Conservation (phyloP, 495 filamentous ascomycete species). For the Talaromyces liani region DNA sequence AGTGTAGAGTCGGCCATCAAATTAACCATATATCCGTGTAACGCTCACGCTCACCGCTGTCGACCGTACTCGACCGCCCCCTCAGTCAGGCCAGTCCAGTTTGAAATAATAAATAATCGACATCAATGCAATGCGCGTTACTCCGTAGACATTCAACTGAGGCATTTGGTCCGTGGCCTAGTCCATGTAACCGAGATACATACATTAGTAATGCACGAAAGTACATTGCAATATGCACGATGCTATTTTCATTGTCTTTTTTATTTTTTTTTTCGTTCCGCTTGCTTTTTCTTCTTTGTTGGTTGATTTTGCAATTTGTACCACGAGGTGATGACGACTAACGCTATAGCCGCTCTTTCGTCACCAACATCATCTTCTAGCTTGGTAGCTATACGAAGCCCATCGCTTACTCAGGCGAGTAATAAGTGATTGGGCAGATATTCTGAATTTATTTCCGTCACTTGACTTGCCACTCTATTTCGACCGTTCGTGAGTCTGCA, state of each 20-base stretch:
- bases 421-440: not conserved
- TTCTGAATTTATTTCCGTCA: not conserved
- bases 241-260: not conserved
- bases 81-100: constrained; percentile 3
- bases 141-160: not conserved
- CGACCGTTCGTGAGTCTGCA: not conserved
- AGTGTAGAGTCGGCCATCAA: not conserved
- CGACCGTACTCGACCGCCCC: not conserved
- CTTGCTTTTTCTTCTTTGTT: not conserved
- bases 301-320: not conserved
- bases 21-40: not conserved
- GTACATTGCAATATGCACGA: not conserved
- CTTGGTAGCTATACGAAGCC: not conserved
- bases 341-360: not conserved
- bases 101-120: constrained; percentile 6
- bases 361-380: not conserved
- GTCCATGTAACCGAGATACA: not conserved
- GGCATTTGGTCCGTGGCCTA: not conserved
- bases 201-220: not conserved
- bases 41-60: not conserved
- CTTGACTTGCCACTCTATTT: not conserved
- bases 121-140: not conserved
- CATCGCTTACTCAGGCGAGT: not conserved
- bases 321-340: not conserved
- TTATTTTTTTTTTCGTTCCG: not conserved